phyloP scores from a whole-genome alignment of 768 basidiomycete genomes.

The Hirschioporus abietinus region DNA sequence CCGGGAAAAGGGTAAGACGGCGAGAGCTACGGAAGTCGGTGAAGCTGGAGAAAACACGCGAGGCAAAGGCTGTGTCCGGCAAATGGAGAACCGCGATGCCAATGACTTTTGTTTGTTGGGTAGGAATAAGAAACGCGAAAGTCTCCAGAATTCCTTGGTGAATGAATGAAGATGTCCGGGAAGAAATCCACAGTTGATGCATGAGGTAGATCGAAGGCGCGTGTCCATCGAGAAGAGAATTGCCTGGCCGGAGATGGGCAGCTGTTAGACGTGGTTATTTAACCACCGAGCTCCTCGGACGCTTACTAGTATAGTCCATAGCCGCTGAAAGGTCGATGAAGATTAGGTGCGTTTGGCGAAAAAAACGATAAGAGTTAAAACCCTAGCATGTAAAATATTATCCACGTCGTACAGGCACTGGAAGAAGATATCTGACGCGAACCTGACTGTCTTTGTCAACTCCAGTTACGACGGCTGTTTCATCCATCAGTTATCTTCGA shows the following conservation, averaged over 20 bases:
- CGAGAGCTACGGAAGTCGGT: neutral
- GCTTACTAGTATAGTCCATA: neutral
- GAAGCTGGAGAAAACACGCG: neutral
- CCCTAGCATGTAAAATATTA: neutral
- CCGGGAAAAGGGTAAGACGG: neutral
- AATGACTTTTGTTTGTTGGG: neutral
- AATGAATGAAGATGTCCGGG: neutral
- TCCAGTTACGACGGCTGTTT: neutral
- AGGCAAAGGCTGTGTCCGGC: neutral
- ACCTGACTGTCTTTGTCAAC: neutral
- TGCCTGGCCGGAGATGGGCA: neutral
- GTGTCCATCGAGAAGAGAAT: neutral
- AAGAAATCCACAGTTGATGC: neutral
- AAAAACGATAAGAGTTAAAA: neutral
- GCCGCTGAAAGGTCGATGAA: neutral
- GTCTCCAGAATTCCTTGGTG: neutral
- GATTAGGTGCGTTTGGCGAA: neutral
- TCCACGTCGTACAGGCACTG: neutral
- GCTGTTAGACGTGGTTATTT: neutral
- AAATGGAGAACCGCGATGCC: neutral
- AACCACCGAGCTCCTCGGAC: neutral
- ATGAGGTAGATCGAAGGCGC: conserved; percentile 1
- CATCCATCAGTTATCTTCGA: neutral
- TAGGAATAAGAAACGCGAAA: neutral
- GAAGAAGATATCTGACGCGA: neutral